Base-by-base conservation (phyloP, 306 rosid species). In the Neltuma alba region DNA sequence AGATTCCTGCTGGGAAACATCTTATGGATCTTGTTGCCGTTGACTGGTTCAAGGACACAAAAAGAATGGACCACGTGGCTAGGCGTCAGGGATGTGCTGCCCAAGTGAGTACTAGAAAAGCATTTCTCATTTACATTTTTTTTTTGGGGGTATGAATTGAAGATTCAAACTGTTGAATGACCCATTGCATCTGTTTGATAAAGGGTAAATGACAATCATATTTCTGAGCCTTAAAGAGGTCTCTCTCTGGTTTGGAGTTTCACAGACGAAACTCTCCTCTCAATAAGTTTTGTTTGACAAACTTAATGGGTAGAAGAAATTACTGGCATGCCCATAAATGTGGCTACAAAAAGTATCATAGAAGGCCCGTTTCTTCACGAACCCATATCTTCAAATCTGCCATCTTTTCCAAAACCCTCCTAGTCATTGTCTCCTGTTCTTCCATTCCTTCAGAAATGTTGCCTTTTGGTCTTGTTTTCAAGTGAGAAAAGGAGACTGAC, bases 1-100 rank as follows among this genome's bases (percentile, higher is more conserved):
- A 95, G 99, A 87, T 90, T 80, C 96, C 94, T 77, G 99, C 99
- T 1, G 99, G 99, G 45, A 95, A 95, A 82, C 99, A 91, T 87
- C 60, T 95, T 42, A 87, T 93, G 91, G 99, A 95, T 90, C 99
- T 95, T 2, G 96, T 93, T 76, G 94, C 99, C 44, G 99, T 95
- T 73, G 99, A 95, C 86, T 95, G 99, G 99, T 92, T 95, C 80
- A 95, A 91, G 90, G 99, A 93, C 86, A 86, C 96, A 28, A 95
- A 95, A 87, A 89, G 98, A 86, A 95, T 95, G 90, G 99, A 95
- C 81, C 99, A 95, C 77, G 98, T 95, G 85, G 98, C 89, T 76
- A 82, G 83, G 86, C 98, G 97, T 79, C 97, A 88, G 69, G 99
- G 99, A 71, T 91, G 97, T 87, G 97, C 97, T 57, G 97, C 98